phyloP scores from a whole-genome alignment of 371 early-diverging fungal genomes.

The Mucor mucedo region DNA sequence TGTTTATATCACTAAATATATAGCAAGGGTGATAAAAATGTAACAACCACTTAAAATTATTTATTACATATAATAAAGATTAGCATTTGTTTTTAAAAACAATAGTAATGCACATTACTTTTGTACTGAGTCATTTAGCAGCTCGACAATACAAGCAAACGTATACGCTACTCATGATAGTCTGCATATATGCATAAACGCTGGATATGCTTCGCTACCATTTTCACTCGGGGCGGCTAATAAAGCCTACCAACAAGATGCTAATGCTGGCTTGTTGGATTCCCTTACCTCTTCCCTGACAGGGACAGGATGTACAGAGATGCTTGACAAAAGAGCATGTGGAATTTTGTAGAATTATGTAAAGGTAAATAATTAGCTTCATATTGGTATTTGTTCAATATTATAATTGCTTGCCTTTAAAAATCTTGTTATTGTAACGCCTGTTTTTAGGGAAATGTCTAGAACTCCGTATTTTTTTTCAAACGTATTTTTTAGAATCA shows the following conservation, averaged over 20 bases:
- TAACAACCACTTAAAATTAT: too few species aligned
- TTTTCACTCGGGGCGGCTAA: background rate
- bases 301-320: background rate
- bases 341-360: background rate
- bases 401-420: background rate
- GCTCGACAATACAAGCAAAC: background rate
- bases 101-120: too few species aligned
- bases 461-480: too few species aligned
- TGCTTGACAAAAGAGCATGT: background rate
- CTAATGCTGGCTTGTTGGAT: background rate
- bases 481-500: too few species aligned
- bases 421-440: too few species aligned
- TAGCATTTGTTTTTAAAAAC: too few species aligned
- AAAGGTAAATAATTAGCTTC: background rate
- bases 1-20: too few species aligned
- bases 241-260: background rate
- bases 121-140: too few species aligned
- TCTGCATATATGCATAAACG: background rate
- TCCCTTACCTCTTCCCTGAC: background rate
- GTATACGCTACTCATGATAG: background rate
- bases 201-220: background rate
- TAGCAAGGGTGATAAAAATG: too few species aligned
- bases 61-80: too few species aligned
- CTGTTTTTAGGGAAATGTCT: too few species aligned
- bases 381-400: background rate